Evolutionary conservation across 2,329 filamentous ascomycete species (phyloP).

Genomic region (Dichotomopilus funicola): DNA sequence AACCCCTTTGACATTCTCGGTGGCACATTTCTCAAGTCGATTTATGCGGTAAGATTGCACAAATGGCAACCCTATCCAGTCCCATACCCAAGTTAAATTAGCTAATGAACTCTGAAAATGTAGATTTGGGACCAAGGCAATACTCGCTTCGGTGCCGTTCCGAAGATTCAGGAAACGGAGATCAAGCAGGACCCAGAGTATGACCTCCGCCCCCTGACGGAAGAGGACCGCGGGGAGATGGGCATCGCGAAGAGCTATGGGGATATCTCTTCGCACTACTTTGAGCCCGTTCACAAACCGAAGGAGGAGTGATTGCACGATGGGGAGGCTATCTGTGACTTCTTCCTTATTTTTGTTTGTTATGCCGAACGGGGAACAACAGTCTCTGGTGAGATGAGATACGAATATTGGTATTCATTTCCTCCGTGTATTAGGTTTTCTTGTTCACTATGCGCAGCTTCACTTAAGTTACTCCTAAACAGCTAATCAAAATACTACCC

Average conservation of each 20-base stretch:
- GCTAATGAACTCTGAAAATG: slow-evolving; percentile 8
- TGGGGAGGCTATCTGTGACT: too few relatives aligned
- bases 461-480: too few relatives aligned
- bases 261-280: background rate
- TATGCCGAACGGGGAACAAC: too few relatives aligned
- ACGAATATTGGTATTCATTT: too few relatives aligned
- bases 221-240: background rate
- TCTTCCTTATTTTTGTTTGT: too few relatives aligned
- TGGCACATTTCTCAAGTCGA: slow-evolving; percentile 56
- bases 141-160: slow-evolving; percentile 52
- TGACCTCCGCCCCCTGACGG: background rate
- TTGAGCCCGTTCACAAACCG: background rate
- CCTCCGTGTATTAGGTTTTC: too few relatives aligned
- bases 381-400: too few relatives aligned
- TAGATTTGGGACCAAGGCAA: slow-evolving; percentile 59
- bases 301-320: background rate
- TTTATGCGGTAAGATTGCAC: slow-evolving; percentile 49
- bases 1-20: slow-evolving; percentile 58
- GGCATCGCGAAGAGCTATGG: background rate
- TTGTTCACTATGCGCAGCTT: too few relatives aligned
- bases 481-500: too few relatives aligned
- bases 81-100: background rate
- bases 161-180: slow-evolving; percentile 39
- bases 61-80: too few relatives aligned
- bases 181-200: slow-evolving; percentile 19